Evolutionary conservation across 2,329 filamentous ascomycete species (phyloP), one percentile per base, ranked within the genome.

Genomic region (Alternaria dauci): DNA sequence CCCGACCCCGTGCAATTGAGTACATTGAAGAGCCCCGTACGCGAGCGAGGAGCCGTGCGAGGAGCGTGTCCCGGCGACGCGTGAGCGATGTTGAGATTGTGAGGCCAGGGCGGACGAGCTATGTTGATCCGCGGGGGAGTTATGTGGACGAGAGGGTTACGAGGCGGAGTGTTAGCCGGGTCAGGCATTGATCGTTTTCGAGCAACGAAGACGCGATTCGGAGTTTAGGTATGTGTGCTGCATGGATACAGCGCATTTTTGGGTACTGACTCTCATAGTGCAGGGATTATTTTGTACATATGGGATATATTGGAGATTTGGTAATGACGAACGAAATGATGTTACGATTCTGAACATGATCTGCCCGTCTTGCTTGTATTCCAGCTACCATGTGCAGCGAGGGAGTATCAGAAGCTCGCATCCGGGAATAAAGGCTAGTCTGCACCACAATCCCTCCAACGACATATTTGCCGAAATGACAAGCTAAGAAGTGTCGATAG

Each of bases 91-190:
- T 68, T 36, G 67, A 72, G 30, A 50, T 50, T 55, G 63, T 69
- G 36, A 61, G 71, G 53, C 62, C 66, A 57, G 65, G 69, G 52
- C 66, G 71, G 54, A 60, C 66, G 50, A 72, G 72, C 43, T 68
- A 68, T 58, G 63, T 74, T 8, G 71, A 73, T 62, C 56, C 56
- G 11, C 51, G 56, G 8, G 62, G 65, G 42, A 73, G 72, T 42
- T 68, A 69, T 59, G 67, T 74, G 8, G 72, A 73, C 61, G 72
- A 74, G 60, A 63, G 69, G 55, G 44, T 56, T 52, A 58, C 61
- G 30, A 67, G 71, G 62, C 70, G 72, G 61, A 75, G 74, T 59
- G 71, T 77, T 39, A 72, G 70, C 51, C 58, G 74, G 36, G 69
- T 73, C 26, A 61, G 73, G 67, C 52, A 58, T 43, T 62, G 18